Evolutionary conservation across 2,329 filamentous ascomycete species (phyloP), one percentile per base, ranked within the genome.

Genomic region (Endothia cerciana): DNA sequence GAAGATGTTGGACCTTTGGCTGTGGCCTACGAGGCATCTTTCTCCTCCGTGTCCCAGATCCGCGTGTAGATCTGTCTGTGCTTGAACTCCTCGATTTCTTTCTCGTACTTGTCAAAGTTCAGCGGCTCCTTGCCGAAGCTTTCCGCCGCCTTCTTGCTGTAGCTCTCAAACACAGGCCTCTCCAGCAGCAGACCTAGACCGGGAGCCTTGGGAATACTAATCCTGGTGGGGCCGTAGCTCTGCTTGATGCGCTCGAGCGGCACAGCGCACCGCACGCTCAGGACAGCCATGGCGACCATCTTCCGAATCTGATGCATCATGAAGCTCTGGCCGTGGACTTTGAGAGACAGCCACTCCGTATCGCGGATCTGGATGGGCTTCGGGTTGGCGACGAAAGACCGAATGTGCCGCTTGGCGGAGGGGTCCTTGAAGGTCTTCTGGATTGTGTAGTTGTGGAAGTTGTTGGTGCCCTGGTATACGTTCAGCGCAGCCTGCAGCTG

Each of bases 251-350:
- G 87, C 13, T 86, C 80, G 4, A 89, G 82, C 4, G 91, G 83
- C n/a, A 89, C 89, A 60, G 93, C 95, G 76, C 91, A 96, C 45
- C 95, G 89, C 7, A 96, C 90, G 6, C 94, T 83, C 67, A 99
- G 83, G 41, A 92, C 88, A 10, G 89, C 92, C 90, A 99, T 93
- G 65, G 92, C 93, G 19, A 99, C 92, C 95, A 99, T 98, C 80
- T 98, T 99, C 74, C 95, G 90, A 78, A 99, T 99, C 81, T 99
- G 95, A 78, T 99, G 95, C 95, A 99, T 99, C 95, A 99, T 99
- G 84, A 99, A 99, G 74, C 91, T 94, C 79, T 99, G 95, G 0
- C 95, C 95, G 78, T 99, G 95, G 30, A 99, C 94, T 76, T 97
- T 97, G 71, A 98, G 83, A 53, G 91, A 95, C 4, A 99, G 83